Evolutionary conservation across 768 basidiomycete genomes (phyloP), one percentile per base, ranked within the genome.

Genomic region (Phaeotremella skinneri): DNA sequence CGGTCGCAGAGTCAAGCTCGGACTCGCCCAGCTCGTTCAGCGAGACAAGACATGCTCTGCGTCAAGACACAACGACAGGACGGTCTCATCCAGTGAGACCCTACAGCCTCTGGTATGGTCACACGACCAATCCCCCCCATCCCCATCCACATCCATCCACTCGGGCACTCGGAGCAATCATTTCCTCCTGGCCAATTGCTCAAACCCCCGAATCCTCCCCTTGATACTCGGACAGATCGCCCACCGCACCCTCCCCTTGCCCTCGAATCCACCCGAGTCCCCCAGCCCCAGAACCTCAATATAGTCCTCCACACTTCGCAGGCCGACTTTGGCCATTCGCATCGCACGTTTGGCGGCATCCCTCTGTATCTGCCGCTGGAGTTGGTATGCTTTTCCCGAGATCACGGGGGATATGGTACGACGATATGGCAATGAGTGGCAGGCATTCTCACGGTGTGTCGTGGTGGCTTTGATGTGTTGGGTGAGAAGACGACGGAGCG

Each of bases 191-290:
- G 47, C 49, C 30, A 34, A 50, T 21, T n/a, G 13, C 29, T 57
- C 55, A 31, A 4, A 21, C 9, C 30, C 37, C 51, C 17, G 30
- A 25, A 14, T 25, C 41, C 31, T 59, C 57, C 49, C 57, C 53
- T 39, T 41, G 3, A 59, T 59, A 52, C 57, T 52, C 11, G 57
- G 57, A 53, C 57, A 59, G 16, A 59, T 20, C 2, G 57, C 57
- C 51, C 39, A 41, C 5, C 50, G n/a, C 20, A 52, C 50, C 17
- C 39, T 29, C 23, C 56, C 49, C 21, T 58, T 47, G 11, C 49
- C 23, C 23, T 47, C 23, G 26, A 51, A 23, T 25, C 49, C 49
- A 2, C 21, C 31, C 13, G 14, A 17, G 20, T 17, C 32, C 48
- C 45, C 29, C 27, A 58, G 32, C n/a, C 27, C 34, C 17, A 37